A percentile compares a stretch with the other conserved stretches of the same genome.
Conservation (phyloP, 352 stramenopile species). For the Globisporangium perplexum region DNA sequence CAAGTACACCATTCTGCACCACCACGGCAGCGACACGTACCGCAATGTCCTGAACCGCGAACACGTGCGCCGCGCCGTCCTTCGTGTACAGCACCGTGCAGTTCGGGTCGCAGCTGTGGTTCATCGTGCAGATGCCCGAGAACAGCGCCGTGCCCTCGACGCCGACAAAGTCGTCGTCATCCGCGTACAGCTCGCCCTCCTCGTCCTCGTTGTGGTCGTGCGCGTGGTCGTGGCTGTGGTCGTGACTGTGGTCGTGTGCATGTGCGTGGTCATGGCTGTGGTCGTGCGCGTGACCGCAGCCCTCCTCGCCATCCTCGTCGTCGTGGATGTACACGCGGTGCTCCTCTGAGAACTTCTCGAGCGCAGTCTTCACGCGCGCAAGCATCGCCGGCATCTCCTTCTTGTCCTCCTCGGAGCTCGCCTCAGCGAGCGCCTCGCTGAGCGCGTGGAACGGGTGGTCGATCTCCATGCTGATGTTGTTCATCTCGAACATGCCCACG, state of each 20-base stretch:
- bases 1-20: background rate
- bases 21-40: conserved; percentile 6
- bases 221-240: conserved; percentile 11
- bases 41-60: conserved; percentile 65
- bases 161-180: conserved; percentile 87
- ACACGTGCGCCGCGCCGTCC: conserved; percentile 66
- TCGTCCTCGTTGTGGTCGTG: conserved; percentile 35
- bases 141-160: conserved; percentile 94
- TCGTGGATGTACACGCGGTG: conserved; percentile 35
- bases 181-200: conserved; percentile 29
- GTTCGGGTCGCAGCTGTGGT: conserved; percentile 95
- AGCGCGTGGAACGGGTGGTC: conserved; percentile 78
- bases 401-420: conserved; percentile 43
- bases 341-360: conserved; percentile 64
- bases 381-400: conserved; percentile 57
- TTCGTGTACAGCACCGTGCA: conserved; percentile 89
- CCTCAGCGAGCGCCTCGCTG: conserved; percentile 50
- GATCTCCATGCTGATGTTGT: conserved; percentile 94
- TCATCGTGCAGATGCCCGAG: conserved; percentile 93
- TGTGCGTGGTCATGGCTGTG: conserved; percentile 28
- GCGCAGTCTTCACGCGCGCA: conserved; percentile 52
- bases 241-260: conserved; percentile 19
- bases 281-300: conserved; percentile 18
- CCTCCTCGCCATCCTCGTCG: conserved; percentile 19
- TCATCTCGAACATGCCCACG: conserved; percentile 97